Base-by-base conservation (phyloP, 805 yeast species). In the Candida arabinofermentans region DNA sequence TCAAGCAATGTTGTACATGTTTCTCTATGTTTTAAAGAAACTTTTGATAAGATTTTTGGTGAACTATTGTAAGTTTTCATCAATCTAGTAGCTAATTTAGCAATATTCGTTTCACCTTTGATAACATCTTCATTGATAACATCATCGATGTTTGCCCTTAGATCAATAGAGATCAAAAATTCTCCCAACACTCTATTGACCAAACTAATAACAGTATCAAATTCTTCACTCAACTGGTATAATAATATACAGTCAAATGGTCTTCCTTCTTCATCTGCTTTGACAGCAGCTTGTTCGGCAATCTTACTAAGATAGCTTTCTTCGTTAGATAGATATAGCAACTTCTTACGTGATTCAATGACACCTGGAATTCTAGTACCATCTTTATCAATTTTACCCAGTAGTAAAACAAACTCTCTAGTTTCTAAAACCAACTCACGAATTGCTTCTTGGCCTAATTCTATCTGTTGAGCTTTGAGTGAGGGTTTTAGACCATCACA, bases 191-290 rank as follows among this genome's bases (percentile, higher is more conserved):
- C 65, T 53, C 79, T 75, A 65, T 86, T 89, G 49, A 89, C 77
- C 44, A 88, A 74, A 2, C 75, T 62, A 8, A 91, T 74, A 12
- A 88, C 97, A 24, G 84, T 81, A 57, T 85, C 84, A 60, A 84
- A 84, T 51, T 90, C 96, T 63, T 86, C 95, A 36, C 95, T 79
- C 49, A 91, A 74, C 64, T 90, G 96, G 59, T 86, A 91, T 41
- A 93, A 72, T 43, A 86, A 69, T 46, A 93, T 74, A 16, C 96
- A 86, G 57, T 93, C 98, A 47, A 83, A 79, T 12, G 79, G 72
- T 56, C 96, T 75, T 7, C 97, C 97, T 55, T 90, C 98, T 51
- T 87, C 93, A 54, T 86, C 93, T 13, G 96, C 95, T 51, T 79
- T 79, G 34, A 72, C 72, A 3, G 97, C 97, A 23, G 96, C 89